Percentiles rank a stretch among this genome's conserved stretches.
Evolutionary conservation across 495 filamentous ascomycete genomes (phyloP).

Genomic region (Hypoxylon subgilvum): DNA sequence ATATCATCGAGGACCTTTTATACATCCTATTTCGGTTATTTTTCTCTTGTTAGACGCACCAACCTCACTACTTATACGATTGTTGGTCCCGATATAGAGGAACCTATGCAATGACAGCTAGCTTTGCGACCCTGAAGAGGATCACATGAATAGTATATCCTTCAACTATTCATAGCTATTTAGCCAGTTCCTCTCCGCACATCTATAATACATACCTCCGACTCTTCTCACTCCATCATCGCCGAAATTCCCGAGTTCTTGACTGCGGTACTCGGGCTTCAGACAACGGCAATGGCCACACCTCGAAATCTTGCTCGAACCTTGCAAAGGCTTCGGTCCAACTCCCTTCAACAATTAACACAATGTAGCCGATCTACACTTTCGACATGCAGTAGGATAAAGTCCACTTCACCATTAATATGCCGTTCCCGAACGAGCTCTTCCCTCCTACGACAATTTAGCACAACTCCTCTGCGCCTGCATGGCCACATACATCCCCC

Average conservation of each 20-base stretch:
- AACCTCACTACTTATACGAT: background rate
- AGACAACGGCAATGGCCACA: constrained; percentile 18
- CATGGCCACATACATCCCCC: constrained; percentile 86
- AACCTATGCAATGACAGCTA: constrained; percentile 27
- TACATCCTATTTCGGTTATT: constrained; percentile 23
- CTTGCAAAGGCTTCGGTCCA: constrained; percentile 14
- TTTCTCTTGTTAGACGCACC: constrained; percentile 31
- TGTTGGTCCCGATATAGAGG: constrained; percentile 13
- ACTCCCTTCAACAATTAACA: constrained; percentile 7
- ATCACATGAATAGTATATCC: background rate
- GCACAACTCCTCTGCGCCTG: constrained; percentile 60
- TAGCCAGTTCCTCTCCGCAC: background rate
- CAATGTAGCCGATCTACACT: constrained; percentile 9
- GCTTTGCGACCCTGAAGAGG: constrained; percentile 1
- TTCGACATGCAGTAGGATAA: constrained; percentile 17
- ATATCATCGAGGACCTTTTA: constrained; percentile 6
- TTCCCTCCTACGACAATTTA: constrained; percentile 63
- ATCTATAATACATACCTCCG: background rate
- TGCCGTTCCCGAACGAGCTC: constrained; percentile 6
- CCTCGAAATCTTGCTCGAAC: constrained; percentile 24
- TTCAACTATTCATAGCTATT: background rate
- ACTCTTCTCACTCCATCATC: constrained; percentile 4
- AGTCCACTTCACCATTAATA: constrained; percentile 13
- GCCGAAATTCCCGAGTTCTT: constrained; percentile 23
- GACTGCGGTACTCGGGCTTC: constrained; percentile 6